These are phyloP conservation scores for Schizopora paradoxa DNA, from an alignment of 1,284 basidiomycete species.

Conservation along the genomic window DNA sequence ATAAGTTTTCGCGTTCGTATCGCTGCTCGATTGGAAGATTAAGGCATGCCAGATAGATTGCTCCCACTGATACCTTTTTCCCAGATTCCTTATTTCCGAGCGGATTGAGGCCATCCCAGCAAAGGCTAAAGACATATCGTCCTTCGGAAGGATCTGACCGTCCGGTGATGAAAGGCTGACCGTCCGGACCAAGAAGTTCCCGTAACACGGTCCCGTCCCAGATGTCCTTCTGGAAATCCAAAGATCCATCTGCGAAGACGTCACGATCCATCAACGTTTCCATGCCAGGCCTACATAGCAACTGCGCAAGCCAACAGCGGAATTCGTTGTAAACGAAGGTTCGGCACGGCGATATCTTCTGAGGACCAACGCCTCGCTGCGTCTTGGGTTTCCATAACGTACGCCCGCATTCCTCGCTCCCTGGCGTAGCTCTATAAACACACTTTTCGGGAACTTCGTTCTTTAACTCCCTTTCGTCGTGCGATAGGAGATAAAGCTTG, in stretches of 20 bases:
- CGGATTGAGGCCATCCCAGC: conserved; percentile 41
- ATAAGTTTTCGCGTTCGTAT: conserved; percentile 26
- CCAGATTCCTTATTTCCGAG: conserved; percentile 26
- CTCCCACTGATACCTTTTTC: conserved; percentile 28
- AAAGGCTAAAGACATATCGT: not conserved
- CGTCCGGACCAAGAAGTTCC: not conserved
- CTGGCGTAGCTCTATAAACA: too few relatives aligned
- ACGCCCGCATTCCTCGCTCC: too few relatives aligned
- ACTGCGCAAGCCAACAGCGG: not conserved
- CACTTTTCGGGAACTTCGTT: too few relatives aligned
- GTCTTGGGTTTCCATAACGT: too few relatives aligned
- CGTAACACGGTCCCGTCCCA: not conserved
- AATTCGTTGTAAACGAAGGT: too few relatives aligned
- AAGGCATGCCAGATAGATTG: conserved; percentile 29
- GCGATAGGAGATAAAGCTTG: too few relatives aligned
- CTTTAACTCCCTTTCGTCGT: too few relatives aligned
- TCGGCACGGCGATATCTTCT: too few relatives aligned
- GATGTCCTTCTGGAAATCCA: not conserved
- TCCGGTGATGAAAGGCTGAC: not conserved
- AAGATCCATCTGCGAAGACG: not conserved
- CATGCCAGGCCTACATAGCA: conserved; percentile 2
- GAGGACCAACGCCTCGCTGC: too few relatives aligned
- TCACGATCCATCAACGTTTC: not conserved
- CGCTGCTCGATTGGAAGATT: conserved; percentile 28
- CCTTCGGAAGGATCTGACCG: conserved; percentile 25